Percentiles rank a stretch among this genome's conserved stretches.
Conservation (phyloP, 257 asterid species). For the Primulina tabacum region DNA sequence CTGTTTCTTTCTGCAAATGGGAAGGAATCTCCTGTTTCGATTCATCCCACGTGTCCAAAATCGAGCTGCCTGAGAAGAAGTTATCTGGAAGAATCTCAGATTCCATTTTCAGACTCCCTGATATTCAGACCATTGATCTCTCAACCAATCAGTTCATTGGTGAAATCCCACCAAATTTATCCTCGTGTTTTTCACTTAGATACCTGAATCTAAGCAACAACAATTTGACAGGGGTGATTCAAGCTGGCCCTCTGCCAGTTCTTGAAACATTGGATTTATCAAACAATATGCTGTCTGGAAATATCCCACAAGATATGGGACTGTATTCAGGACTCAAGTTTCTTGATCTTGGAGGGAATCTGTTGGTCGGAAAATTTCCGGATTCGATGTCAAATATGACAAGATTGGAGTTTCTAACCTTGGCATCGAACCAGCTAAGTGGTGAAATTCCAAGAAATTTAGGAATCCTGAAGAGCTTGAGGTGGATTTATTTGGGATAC, state of each 20-base stretch:
- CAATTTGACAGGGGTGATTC: conserved; percentile 62
- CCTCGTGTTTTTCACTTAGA: conserved; percentile 40
- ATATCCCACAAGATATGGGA: conserved; percentile 55
- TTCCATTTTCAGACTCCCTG: conserved; percentile 46
- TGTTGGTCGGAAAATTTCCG: conserved; percentile 52
- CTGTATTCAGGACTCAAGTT: conserved; percentile 48
- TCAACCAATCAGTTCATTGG: conserved; percentile 66
- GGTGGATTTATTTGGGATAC: conserved; percentile 69
- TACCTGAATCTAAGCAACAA: conserved; percentile 70
- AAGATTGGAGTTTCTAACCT: conserved; percentile 50
- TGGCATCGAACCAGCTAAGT: conserved; percentile 66
- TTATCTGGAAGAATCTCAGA: conserved; percentile 54
- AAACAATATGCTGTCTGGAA: conserved; percentile 65
- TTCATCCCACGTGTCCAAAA: conserved; percentile 49
- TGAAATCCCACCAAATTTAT: conserved; percentile 41
- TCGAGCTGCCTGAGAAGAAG: conserved; percentile 59
- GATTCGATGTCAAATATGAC: conserved; percentile 51
- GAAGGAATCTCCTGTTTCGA: conserved; percentile 59
- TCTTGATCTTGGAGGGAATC: conserved; percentile 79
- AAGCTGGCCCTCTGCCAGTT: conserved; percentile 31
- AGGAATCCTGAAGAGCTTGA: conserved; percentile 50
- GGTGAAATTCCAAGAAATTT: conserved; percentile 58
- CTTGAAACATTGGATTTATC: conserved; percentile 67
- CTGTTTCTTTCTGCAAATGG: conserved; percentile 64
- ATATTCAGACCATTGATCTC: conserved; percentile 52